Percentiles rank a stretch among this genome's conserved stretches.
These are phyloP conservation scores for Flaveria trinervia DNA, from an alignment of 129 eudicot species.

Conservation along the genomic window DNA sequence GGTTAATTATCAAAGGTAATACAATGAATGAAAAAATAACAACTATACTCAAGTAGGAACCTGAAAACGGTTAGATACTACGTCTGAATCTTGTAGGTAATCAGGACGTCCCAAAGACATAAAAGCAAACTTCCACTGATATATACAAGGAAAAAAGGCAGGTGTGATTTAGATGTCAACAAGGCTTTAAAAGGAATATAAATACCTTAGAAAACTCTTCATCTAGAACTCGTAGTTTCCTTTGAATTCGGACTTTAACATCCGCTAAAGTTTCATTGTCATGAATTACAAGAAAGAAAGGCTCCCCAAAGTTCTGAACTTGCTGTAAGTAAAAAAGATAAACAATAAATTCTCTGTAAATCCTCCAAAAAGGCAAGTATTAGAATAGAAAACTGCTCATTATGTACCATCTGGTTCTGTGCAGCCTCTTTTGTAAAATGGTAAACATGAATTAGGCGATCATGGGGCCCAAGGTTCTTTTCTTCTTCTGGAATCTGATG, in stretches of 20 bases:
- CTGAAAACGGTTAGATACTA: slow-evolving; percentile 86
- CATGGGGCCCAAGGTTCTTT: slow-evolving; percentile 70
- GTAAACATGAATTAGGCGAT: slow-evolving; percentile 91
- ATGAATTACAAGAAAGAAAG: slow-evolving; percentile 79
- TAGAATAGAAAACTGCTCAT: slow-evolving; percentile 6
- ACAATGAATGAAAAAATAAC: neutral
- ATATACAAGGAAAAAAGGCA: neutral
- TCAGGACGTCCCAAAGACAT: slow-evolving; percentile 83
- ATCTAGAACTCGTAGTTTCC: slow-evolving; percentile 80
- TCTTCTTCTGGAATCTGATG: slow-evolving; percentile 93
- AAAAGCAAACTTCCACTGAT: slow-evolving; percentile 93
- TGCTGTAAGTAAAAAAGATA: slow-evolving; percentile 43
- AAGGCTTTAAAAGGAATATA: neutral
- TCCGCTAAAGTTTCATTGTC: slow-evolving; percentile 89
- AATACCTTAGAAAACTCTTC: slow-evolving; percentile 86
- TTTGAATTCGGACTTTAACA: slow-evolving; percentile 74
- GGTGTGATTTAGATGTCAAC: neutral
- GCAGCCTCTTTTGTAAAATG: slow-evolving; percentile 88
- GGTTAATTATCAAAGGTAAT: neutral
- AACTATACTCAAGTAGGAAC: slow-evolving; percentile 33
- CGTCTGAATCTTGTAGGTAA: slow-evolving; percentile 77
- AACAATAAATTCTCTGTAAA: neutral
- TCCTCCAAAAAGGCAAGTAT: neutral
- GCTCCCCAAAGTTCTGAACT: slow-evolving; percentile 91
- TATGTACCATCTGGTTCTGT: slow-evolving; percentile 85